phyloP scores from a whole-genome alignment of 1,139 yeast species.

The Saccharomyces hybrid region DNA sequence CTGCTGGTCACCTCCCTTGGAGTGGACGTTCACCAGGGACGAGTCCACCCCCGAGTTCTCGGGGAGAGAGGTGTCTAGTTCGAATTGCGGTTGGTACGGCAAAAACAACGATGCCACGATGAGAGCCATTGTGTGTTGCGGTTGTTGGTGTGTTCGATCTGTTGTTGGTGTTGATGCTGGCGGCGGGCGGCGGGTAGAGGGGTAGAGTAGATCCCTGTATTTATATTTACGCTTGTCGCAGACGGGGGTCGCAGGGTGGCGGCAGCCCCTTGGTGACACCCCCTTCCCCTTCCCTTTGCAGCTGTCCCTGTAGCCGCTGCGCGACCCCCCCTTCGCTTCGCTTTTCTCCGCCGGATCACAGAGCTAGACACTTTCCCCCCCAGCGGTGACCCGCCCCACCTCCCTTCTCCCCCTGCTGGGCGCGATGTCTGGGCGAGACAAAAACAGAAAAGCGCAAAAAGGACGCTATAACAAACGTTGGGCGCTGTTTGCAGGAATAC shows the following conservation, averaged over 20 bases:
- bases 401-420: not conserved
- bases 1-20: constrained; percentile 8
- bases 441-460: not conserved
- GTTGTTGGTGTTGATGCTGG: not conserved
- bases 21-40: constrained; percentile 16
- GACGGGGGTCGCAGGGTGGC: not conserved
- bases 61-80: constrained; percentile 20
- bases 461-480: not conserved
- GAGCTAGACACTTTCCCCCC: not conserved
- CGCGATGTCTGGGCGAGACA: not conserved
- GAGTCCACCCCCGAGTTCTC: constrained; percentile 24
- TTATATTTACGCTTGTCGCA: not conserved
- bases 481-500: not conserved
- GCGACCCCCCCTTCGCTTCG: not conserved
- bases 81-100: constrained; percentile 32
- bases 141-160: not conserved
- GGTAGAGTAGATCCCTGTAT: not conserved
- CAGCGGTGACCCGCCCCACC: not conserved
- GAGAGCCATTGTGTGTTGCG: constrained; percentile 22
- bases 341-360: not conserved
- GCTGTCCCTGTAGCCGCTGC: not conserved
- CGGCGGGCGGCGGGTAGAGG: not conserved
- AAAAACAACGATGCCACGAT: constrained; percentile 32
- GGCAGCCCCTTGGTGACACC: not conserved
- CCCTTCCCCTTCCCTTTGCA: not conserved